Base-by-base conservation (phyloP, 306 rosid species). In the Ormosia emarginata region DNA sequence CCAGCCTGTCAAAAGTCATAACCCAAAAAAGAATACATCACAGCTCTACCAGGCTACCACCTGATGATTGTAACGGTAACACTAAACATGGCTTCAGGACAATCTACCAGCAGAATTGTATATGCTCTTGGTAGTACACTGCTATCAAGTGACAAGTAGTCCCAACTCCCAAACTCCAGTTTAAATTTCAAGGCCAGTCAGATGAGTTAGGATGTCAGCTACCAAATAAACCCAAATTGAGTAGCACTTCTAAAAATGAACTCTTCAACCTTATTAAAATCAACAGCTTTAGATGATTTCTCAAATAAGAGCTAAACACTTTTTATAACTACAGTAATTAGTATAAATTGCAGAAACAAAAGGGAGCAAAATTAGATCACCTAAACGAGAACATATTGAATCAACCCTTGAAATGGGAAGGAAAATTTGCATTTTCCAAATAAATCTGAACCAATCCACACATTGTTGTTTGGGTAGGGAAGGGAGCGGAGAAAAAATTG, bases 1-100 rank as follows among this genome's bases (percentile, higher is more conserved):
- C 84, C 86, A 87, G 79, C 64, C 88, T 85, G 85, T 75, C 83
- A 82, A 34, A 52, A 61, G 77, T 82, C 83, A 80, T 77, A 73
- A 44, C 79, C 81, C 73, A 7, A 47, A 76, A 57, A 76, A 53
- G 73, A 71, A 82, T 72, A 66, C 76, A 30, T 73, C 81, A 9
- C 71, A 57, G 71, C 55, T 81, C 74, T 52, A 17, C 50, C 39
- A 8, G 67, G 39, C 41, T 10, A 82, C 40, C 74, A 30, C 37
- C 50, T 37, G 74, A 84, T 81, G 74, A 84, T 63, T 78, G 84
- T 41, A 84, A 81, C 71, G 37, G 46, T 74, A 69, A 81, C 79
- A 47, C 71, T 68, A 81, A 43, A 71, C 68, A 52, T 72, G 81
- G 82, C 10, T 79, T 67, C 55, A 68, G 67, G 58, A 71, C 80